Conservation (phyloP, 2,329 filamentous ascomycete genomes). For the Rutstroemia sp. region DNA sequence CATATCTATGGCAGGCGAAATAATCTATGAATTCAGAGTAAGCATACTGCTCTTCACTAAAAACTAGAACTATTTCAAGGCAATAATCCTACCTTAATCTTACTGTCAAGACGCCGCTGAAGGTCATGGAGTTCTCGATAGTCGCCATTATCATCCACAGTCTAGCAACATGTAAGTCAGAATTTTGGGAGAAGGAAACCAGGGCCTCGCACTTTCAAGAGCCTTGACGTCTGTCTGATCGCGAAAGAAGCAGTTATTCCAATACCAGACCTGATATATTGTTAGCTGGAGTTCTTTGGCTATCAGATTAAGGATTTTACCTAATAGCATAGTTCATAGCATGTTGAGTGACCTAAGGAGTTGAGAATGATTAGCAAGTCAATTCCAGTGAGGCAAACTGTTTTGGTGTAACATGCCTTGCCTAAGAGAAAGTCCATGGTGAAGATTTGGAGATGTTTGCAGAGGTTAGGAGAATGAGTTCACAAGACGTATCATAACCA, state of each 20-base stretch:
- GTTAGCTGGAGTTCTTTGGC: neutral
- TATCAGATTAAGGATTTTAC: constrained; percentile 19
- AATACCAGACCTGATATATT: constrained; percentile 56
- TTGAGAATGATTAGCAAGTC: constrained; percentile 19
- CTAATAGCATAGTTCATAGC: constrained; percentile 80
- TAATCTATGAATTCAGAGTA: constrained; percentile 43
- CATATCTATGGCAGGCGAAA: constrained; percentile 85
- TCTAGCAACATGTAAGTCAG: constrained; percentile 31
- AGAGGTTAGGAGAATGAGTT: too few relatives aligned
- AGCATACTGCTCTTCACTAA: neutral
- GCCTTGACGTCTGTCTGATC: constrained; percentile 69
- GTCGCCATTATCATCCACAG: constrained; percentile 62
- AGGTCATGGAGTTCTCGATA: constrained; percentile 61
- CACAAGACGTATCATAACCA: too few relatives aligned
- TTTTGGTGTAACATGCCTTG: constrained; percentile 39
- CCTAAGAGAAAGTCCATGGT: constrained; percentile 41
- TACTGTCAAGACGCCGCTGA: constrained; percentile 70
- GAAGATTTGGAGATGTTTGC: neutral
- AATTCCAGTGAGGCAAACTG: neutral
- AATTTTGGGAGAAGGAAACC: neutral
- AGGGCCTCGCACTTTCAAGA: constrained; percentile 53
- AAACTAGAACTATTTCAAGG: neutral
- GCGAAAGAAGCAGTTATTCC: constrained; percentile 79
- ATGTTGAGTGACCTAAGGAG: constrained; percentile 48
- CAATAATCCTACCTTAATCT: constrained; percentile 61